These are phyloP conservation scores for Dacryopinax primogenitus DNA, from an alignment of 768 basidiomycete genomes.

Conservation along the genomic window DNA sequence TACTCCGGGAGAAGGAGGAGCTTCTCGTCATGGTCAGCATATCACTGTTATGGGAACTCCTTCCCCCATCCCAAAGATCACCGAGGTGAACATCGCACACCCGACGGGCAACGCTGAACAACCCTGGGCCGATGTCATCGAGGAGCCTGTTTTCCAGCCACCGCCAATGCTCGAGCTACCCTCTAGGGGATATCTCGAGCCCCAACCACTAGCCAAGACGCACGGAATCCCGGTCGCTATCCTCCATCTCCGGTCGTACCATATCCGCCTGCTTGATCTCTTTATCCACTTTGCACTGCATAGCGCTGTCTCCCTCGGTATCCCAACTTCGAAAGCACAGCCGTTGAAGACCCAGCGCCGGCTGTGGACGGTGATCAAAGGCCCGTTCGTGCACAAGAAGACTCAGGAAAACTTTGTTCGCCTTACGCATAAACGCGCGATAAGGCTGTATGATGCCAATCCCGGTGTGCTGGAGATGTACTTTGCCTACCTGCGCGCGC, in stretches of 20 bases:
- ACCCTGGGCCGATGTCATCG: not conserved
- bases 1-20: too few relatives aligned
- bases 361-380: conserved; percentile 73
- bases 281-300: conserved; percentile 76
- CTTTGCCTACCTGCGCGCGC: conserved; percentile 61
- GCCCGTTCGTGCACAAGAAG: conserved; percentile 89
- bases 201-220: conserved; percentile 30
- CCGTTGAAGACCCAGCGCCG: conserved; percentile 60
- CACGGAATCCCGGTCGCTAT: conserved; percentile 65
- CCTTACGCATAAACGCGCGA: conserved; percentile 63
- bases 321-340: conserved; percentile 55
- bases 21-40: not conserved
- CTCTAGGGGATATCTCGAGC: not conserved
- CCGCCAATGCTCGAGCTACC: not conserved
- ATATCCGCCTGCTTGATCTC: conserved; percentile 51
- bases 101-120: not conserved
- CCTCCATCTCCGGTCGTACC: conserved; percentile 73
- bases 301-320: conserved; percentile 70
- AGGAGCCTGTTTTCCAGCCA: not conserved
- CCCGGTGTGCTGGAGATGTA: conserved; percentile 63
- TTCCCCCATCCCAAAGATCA: not conserved
- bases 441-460: conserved; percentile 87
- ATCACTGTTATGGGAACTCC: not conserved
- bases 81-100: not conserved
- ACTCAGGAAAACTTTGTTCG: conserved; percentile 90